These are phyloP conservation scores for Euryodendron excelsum DNA, from an alignment of 148 eudicot species.

Conservation along the genomic window DNA sequence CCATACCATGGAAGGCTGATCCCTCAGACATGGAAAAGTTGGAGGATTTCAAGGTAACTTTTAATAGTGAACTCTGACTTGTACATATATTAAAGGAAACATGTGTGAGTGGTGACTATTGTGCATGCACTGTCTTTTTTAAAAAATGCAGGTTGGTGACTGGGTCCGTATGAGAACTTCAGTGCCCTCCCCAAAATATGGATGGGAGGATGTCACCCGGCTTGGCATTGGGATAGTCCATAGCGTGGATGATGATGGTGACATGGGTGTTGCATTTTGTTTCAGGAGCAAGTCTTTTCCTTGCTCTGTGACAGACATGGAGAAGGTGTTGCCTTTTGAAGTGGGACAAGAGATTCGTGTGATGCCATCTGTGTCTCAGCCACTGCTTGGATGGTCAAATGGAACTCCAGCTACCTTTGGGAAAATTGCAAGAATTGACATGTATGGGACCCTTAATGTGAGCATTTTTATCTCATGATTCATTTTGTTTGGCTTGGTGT, in stretches of 20 bases:
- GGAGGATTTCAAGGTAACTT: constrained; percentile 82
- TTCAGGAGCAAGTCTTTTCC: constrained; percentile 77
- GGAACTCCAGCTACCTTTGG: constrained; percentile 89
- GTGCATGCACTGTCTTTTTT: constrained; percentile 1
- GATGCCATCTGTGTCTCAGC: constrained; percentile 62
- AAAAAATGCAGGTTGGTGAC: constrained; percentile 64
- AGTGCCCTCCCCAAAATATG: constrained; percentile 91
- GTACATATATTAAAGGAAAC: neutral
- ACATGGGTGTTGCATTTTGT: constrained; percentile 88
- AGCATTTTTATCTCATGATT: constrained; percentile 20
- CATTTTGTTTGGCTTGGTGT: neutral
- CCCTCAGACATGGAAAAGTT: constrained; percentile 96
- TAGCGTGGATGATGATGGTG: constrained; percentile 90
- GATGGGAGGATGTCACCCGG: constrained; percentile 86
- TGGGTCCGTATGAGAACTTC: constrained; percentile 87
- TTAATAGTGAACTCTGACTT: neutral
- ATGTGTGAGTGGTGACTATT: neutral
- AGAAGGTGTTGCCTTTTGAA: constrained; percentile 82
- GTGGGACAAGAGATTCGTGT: constrained; percentile 85
- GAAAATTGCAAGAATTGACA: constrained; percentile 73
- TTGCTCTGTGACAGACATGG: constrained; percentile 86
- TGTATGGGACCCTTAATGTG: constrained; percentile 93
- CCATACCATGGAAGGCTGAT: constrained; percentile 96
- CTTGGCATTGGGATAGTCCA: constrained; percentile 80
- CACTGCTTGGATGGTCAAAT: constrained; percentile 90